A percentile compares a stretch with the other conserved stretches of the same genome.
Conservation (phyloP, 257 asterid genomes). For the Anisodus tanguticus region DNA sequence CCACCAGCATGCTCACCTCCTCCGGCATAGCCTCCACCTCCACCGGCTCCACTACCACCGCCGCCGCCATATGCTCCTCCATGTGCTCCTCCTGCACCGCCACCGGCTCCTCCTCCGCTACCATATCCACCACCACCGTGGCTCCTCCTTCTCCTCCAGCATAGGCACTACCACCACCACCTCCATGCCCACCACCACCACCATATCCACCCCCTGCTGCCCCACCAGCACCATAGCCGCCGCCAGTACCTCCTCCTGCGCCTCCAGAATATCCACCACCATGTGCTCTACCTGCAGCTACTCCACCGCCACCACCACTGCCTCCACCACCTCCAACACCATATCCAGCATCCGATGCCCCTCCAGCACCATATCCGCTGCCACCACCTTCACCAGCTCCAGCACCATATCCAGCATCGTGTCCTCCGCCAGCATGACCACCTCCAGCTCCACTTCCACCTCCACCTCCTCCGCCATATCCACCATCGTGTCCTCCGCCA, state of each 20-base stretch:
- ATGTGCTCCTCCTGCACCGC: conserved; percentile 31
- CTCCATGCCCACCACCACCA: conserved; percentile 33
- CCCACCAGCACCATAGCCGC: conserved; percentile 41
- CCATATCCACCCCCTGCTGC: conserved; percentile 30
- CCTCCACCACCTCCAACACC: conserved; percentile 51
- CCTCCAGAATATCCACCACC: conserved; percentile 31
- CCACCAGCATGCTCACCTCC: conserved; percentile 51
- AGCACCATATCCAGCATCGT: conserved; percentile 32
- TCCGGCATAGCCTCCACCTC: conserved; percentile 32
- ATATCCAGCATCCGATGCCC: conserved; percentile 33
- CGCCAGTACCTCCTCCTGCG: conserved; percentile 46
- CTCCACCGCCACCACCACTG: conserved; percentile 31
- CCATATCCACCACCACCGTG: conserved; percentile 20
- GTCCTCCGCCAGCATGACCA: conserved; percentile 38
- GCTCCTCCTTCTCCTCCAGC: conserved; percentile 39
- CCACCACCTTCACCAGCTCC: conserved; percentile 45
- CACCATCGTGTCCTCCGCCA: background rate
- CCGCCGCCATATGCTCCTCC: conserved; percentile 32
- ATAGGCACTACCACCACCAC: conserved; percentile 32
- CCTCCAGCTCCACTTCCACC: conserved; percentile 36
- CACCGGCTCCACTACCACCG: conserved; percentile 24
- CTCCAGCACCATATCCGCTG: conserved; percentile 38
- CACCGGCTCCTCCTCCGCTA: conserved; percentile 47
- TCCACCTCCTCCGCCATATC: conserved; percentile 22
- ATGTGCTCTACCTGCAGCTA: conserved; percentile 33